Evolutionary conservation across 495 filamentous ascomycete genomes (phyloP).

Genomic region (Trichoderma parareesei): DNA sequence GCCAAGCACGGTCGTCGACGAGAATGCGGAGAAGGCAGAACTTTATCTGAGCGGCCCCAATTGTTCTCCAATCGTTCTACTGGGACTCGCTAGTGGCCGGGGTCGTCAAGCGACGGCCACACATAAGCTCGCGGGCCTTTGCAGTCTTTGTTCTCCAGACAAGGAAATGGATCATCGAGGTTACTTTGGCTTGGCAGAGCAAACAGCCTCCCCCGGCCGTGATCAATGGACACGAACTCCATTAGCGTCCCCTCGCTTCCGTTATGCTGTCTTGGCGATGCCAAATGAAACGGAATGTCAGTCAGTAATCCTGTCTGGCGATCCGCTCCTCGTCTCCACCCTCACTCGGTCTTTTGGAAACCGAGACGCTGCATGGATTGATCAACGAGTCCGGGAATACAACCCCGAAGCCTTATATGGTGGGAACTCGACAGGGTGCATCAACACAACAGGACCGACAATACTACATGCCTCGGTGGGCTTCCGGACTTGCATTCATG

Average conservation of each 20-base stretch:
- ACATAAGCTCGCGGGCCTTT: neutral
- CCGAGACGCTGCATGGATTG: neutral
- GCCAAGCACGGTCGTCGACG: neutral
- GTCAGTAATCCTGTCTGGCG: neutral
- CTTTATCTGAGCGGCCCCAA: neutral
- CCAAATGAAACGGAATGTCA: neutral
- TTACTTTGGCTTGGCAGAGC: neutral
- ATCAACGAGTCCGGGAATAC: neutral
- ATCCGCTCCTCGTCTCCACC: neutral
- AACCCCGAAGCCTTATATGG: neutral
- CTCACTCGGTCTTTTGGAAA: neutral
- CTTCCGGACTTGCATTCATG: neutral
- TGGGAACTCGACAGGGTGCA: neutral
- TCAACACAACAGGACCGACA: neutral
- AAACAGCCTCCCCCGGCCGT: neutral
- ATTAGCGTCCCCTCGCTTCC: neutral
- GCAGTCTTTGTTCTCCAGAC: neutral
- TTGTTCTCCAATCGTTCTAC: neutral
- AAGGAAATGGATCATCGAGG: neutral
- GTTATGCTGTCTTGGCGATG: neutral
- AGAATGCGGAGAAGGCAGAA: neutral
- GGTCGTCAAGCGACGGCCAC: neutral
- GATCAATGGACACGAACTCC: neutral
- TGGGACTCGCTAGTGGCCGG: neutral
- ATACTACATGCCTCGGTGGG: neutral